phyloP scores from a whole-genome alignment of 1,284 basidiomycete species.

The Wolfiporia cocos region DNA sequence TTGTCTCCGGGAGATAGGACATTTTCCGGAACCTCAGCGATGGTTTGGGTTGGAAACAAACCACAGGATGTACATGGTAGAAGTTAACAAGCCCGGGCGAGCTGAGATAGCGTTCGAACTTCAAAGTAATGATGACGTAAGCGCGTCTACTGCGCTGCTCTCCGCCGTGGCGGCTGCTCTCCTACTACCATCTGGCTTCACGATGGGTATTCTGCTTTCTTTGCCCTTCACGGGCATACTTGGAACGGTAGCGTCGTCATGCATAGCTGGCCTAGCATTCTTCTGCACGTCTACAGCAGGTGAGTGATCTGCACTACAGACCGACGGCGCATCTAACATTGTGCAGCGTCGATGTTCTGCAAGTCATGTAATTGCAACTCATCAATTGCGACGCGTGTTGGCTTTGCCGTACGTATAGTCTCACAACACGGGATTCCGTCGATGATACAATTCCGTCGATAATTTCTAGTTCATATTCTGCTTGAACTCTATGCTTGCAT shows the following conservation, averaged over 20 bases:
- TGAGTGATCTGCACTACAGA: slow-evolving; percentile 21
- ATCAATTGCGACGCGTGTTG: slow-evolving; percentile 95
- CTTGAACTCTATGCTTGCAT: slow-evolving; percentile 93
- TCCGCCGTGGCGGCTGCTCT: too few relatives aligned
- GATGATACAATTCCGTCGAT: neutral
- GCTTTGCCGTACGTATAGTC: slow-evolving; percentile 74
- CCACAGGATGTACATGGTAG: too few relatives aligned
- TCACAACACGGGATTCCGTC: neutral
- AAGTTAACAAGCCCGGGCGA: too few relatives aligned
- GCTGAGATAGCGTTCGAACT: too few relatives aligned
- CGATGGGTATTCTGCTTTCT: slow-evolving; percentile 80
- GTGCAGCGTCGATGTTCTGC: slow-evolving; percentile 89
- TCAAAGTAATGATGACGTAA: too few relatives aligned
- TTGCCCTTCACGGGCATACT: slow-evolving; percentile 81
- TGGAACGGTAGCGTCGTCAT: slow-evolving; percentile 74
- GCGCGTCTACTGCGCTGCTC: too few relatives aligned
- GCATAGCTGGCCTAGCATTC: slow-evolving; percentile 76
- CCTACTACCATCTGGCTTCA: slow-evolving; percentile 8
- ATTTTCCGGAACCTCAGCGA: too few relatives aligned
- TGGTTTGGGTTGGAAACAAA: too few relatives aligned
- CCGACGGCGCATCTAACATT: slow-evolving; percentile 2
- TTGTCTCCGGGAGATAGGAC: too few relatives aligned
- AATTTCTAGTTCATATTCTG: slow-evolving; percentile 82
- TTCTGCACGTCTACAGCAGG: slow-evolving; percentile 83
- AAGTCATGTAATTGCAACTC: slow-evolving; percentile 99